phyloP scores from a whole-genome alignment of 2,329 filamentous ascomycete species.

The Penicillium sp. region DNA sequence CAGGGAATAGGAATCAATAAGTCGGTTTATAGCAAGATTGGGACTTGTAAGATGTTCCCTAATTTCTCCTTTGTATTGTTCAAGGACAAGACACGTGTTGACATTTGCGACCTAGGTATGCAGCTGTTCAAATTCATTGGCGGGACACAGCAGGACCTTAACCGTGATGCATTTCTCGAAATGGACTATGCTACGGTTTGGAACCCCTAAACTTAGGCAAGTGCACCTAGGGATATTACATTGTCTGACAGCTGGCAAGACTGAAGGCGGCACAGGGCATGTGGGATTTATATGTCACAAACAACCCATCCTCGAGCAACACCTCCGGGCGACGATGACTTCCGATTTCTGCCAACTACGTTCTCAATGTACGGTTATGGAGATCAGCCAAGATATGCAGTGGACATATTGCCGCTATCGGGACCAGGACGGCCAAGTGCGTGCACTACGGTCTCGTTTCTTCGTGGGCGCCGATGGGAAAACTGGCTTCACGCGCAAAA shows the following conservation, averaged over 20 bases:
- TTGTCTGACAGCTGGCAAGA: slow-evolving; percentile 12
- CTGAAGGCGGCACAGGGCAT: slow-evolving; percentile 36
- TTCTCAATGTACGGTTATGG: slow-evolving; percentile 23
- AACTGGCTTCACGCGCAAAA: slow-evolving; percentile 51
- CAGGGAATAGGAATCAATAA: slow-evolving; percentile 37
- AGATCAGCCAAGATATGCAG: slow-evolving; percentile 21
- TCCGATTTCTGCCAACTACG: slow-evolving; percentile 23
- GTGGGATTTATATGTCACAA: slow-evolving; percentile 37
- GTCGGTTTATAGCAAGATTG: slow-evolving; percentile 34
- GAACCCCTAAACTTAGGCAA: not conserved
- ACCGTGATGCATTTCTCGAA: slow-evolving; percentile 29
- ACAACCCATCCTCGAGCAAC: slow-evolving; percentile 35
- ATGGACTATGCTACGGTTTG: slow-evolving; percentile 30
- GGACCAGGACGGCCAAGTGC: slow-evolving; percentile 23
- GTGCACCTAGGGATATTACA: too few species aligned
- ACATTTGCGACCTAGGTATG: slow-evolving; percentile 21
- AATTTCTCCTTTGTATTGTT: too few species aligned
- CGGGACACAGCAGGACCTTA: slow-evolving; percentile 26
- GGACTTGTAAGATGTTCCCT: slow-evolving; percentile 26
- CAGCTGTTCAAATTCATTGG: slow-evolving; percentile 31
- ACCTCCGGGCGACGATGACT: slow-evolving; percentile 25
- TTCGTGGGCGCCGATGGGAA: slow-evolving; percentile 56
- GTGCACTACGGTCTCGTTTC: slow-evolving; percentile 31
- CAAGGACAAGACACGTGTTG: too few species aligned
- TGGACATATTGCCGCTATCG: slow-evolving; percentile 27